Evolutionary conservation across 2,329 filamentous ascomycete species (phyloP), one percentile per base, ranked within the genome.

Genomic region (Pyricularia sp.): DNA sequence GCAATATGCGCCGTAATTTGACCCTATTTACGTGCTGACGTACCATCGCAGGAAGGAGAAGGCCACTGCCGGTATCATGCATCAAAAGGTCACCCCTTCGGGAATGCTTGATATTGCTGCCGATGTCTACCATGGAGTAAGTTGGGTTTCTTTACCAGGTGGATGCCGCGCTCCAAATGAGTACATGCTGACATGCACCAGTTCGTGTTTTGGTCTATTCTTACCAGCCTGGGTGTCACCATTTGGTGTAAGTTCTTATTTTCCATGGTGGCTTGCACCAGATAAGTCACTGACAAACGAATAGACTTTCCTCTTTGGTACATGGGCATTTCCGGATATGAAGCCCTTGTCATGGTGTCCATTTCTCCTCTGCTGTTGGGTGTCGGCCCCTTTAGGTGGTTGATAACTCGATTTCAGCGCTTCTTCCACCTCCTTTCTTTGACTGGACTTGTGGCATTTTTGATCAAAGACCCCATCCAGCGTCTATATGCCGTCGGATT

Each of bases 301-400:
- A 71, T 93, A 91, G 67, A 96, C 79, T 99, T 99, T 78, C 95
- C 95, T 17, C 86, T 99, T 12, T 99, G 95, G 95, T 89, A 97
- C 78, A 99, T 99, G 95, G 95, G 95, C 31, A 96, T 99, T 70
- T 98, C 94, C 4, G 95, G 95, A 71, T 99, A 95, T 76, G 95
- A 99, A 80, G 90, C 89, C 63, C 84, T 97, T 72, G 90, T 99
- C 75, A 90, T 98, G 88, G 87, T 86, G 66, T 94, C 92, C 3
- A 79, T 94, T 67, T 92, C 94, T 4, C 95, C 95, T 0, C 83
- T 94, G 58, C 78, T 98, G 25, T 87, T 99, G 63, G 88, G 85
- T 26, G 90, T 93, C 71, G 85, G 84, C 65, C 82, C 89, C 0
- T 70, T 97, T 23, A 90, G 93, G 70, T 86, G 85, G 58, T 77